Conservation (phyloP, 352 stramenopile genomes). For the Pythium diclinum region DNA sequence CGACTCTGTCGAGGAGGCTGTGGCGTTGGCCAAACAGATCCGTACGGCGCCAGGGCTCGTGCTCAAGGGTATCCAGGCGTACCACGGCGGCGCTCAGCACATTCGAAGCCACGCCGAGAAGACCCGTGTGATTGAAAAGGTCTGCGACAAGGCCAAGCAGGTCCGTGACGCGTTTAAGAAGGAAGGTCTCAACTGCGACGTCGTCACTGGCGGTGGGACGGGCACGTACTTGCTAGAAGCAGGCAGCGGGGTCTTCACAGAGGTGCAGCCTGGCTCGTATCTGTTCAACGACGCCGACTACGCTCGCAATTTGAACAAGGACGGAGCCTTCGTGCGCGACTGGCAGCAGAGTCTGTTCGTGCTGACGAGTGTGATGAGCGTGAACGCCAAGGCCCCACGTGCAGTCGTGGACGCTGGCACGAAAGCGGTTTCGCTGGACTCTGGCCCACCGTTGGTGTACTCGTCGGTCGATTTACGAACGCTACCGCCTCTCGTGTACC, state of each 20-base stretch:
- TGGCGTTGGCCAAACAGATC: slow-evolving; percentile 43
- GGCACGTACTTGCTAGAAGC: slow-evolving; percentile 67
- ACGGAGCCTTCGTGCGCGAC: slow-evolving; percentile 38
- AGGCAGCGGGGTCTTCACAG: slow-evolving; percentile 58
- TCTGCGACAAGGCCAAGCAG: slow-evolving; percentile 38
- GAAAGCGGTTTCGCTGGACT: slow-evolving; percentile 71
- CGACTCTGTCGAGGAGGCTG: slow-evolving; percentile 40
- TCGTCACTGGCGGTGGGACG: slow-evolving; percentile 68
- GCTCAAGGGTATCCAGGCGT: slow-evolving; percentile 63
- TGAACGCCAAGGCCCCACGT: slow-evolving; percentile 37
- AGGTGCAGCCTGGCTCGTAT: slow-evolving; percentile 77
- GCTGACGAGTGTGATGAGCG: slow-evolving; percentile 67
- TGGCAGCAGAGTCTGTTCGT: slow-evolving; percentile 73
- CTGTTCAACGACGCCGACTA: slow-evolving; percentile 81
- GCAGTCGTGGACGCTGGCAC: slow-evolving; percentile 71
- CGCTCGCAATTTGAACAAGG: slow-evolving; percentile 40
- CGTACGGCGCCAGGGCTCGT: slow-evolving; percentile 22
- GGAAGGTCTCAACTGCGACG: slow-evolving; percentile 41
- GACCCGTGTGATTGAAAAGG: slow-evolving; percentile 35
- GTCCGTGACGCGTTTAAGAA: slow-evolving; percentile 39
- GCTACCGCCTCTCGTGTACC: slow-evolving; percentile 47
- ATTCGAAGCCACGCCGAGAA: slow-evolving; percentile 61
- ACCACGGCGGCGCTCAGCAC: slow-evolving; percentile 72
- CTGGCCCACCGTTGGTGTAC: slow-evolving; percentile 51
- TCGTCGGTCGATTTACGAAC: slow-evolving; percentile 35